Evolutionary conservation across 305 asterid genomes (phyloP).

Genomic region (Fraxinus baroniana): DNA sequence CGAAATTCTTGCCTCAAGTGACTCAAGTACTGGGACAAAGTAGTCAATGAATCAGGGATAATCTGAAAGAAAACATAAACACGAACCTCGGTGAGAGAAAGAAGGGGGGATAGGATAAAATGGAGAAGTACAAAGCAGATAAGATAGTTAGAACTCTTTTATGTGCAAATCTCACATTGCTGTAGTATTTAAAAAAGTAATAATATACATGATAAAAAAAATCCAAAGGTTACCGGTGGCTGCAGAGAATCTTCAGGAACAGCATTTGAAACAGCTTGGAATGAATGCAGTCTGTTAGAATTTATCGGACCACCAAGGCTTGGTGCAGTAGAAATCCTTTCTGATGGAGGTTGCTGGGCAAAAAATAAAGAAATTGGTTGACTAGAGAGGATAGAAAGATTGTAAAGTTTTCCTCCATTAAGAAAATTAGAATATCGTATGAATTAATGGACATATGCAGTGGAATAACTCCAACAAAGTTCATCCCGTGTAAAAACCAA

Average conservation of each 20-base stretch:
- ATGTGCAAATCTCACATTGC: constrained; percentile 6
- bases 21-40: constrained; percentile 64
- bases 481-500: constrained; percentile 2
- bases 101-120: constrained; percentile 2
- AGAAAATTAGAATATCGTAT: not conserved
- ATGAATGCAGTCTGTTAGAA: constrained; percentile 45
- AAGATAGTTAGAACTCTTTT: not conserved
- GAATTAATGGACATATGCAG: not conserved
- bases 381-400: not conserved
- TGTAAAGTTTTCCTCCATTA: not conserved
- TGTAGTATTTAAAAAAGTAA: not conserved
- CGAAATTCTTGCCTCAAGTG: constrained; percentile 76
- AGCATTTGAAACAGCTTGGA: constrained; percentile 33
- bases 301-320: constrained; percentile 40
- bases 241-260: constrained; percentile 53
- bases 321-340: constrained; percentile 41
- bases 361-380: constrained; percentile 16
- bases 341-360: constrained; percentile 56
- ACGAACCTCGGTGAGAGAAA: constrained; percentile 13
- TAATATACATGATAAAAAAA: constrained; percentile 3
- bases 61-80: constrained; percentile 45
- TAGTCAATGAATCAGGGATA: constrained; percentile 85
- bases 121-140: not conserved
- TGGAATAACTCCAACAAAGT: not conserved
- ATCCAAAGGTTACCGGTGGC: constrained; percentile 55